A percentile compares a stretch with the other conserved stretches of the same genome.
Conservation (phyloP, 192 early-diverging fungal genomes). For the Allomyces macrogynus region DNA sequence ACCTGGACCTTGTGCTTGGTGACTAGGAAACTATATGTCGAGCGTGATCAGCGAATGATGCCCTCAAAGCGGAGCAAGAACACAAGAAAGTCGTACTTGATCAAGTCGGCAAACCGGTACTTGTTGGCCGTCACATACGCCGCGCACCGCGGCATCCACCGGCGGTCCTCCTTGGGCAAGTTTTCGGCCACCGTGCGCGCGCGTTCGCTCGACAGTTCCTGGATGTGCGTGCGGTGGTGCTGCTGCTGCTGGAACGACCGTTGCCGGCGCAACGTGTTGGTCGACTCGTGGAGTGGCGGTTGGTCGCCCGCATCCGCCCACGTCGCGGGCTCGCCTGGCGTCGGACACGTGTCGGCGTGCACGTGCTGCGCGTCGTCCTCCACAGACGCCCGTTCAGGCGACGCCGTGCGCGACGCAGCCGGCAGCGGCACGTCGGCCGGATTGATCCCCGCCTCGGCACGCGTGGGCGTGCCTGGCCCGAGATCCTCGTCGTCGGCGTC, state of each 20-base stretch:
- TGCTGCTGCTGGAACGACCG: neutral
- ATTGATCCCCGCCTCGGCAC: neutral
- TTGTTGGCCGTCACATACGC: neutral
- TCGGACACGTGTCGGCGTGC: neutral
- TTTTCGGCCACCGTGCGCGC: neutral
- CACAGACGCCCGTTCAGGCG: neutral
- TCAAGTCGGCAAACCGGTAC: neutral
- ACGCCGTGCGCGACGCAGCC: neutral
- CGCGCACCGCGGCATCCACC: neutral
- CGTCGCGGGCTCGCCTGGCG: neutral
- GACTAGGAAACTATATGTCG: neutral
- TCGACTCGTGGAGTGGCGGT: no score
- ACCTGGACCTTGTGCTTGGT: neutral
- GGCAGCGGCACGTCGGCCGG: neutral
- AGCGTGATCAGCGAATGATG: neutral
- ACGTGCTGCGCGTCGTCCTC: neutral
- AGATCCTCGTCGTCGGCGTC: neutral
- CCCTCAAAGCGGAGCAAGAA: neutral
- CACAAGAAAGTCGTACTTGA: neutral
- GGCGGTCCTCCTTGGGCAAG: neutral
- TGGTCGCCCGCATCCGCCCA: neutral
- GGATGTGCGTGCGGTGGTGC: neutral
- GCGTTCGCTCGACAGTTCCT: neutral
- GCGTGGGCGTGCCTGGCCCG: no score
- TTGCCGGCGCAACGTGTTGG: no score